Conservation (phyloP, 345 rosid genomes). For the Ricinus communis region DNA sequence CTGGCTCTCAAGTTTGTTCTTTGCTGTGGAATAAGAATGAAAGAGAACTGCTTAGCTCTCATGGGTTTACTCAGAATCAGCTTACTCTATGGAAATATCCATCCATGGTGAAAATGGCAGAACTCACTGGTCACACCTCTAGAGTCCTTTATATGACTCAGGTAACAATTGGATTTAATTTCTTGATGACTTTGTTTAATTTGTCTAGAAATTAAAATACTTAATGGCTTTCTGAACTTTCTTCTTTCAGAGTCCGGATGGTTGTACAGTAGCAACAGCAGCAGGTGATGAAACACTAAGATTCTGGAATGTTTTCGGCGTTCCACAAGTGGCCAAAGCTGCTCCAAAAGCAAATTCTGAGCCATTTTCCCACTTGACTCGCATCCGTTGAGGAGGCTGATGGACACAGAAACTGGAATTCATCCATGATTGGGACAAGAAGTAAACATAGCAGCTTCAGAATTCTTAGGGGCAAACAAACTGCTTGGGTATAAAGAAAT, state of each 20-base stretch:
- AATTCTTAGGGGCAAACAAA: neutral
- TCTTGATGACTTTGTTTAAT: neutral
- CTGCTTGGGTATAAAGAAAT: neutral
- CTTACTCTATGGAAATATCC: constrained; percentile 53
- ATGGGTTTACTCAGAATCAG: constrained; percentile 51
- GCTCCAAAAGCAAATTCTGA: constrained; percentile 47
- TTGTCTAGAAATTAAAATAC: neutral
- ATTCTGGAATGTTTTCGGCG: constrained; percentile 74
- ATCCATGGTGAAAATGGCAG: constrained; percentile 51
- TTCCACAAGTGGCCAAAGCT: constrained; percentile 52
- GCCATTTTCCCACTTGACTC: constrained; percentile 54
- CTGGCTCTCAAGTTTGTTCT: constrained; percentile 53
- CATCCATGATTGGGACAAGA: neutral
- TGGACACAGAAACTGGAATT: constrained; percentile 19
- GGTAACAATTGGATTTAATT: constrained; percentile 17
- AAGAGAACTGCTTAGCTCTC: constrained; percentile 53
- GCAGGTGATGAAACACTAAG: constrained; percentile 71
- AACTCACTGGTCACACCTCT: constrained; percentile 47
- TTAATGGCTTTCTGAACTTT: neutral
- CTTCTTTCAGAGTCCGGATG: constrained; percentile 59
- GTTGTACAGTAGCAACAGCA: constrained; percentile 74
- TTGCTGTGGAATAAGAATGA: constrained; percentile 54
- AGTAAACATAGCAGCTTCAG: neutral
- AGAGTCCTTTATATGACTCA: constrained; percentile 57
- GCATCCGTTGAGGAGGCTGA: constrained; percentile 46